Conservation (phyloP, 2,329 filamentous ascomycete species). For the Dactylonectria macrodidyma region DNA sequence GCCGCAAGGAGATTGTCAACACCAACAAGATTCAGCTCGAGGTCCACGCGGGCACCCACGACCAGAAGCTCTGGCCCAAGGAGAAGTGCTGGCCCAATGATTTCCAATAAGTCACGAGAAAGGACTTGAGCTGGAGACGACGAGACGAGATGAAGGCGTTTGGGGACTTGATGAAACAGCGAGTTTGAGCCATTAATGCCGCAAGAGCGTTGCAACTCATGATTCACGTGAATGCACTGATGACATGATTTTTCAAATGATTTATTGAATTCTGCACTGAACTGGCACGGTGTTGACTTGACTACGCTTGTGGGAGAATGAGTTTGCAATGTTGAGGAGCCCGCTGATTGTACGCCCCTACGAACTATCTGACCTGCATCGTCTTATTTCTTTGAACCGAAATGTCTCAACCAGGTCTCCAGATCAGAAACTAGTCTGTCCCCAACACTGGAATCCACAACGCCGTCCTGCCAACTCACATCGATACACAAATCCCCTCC, state of each 20-base stretch:
- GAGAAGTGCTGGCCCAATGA: conserved; percentile 72
- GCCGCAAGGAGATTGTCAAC: conserved; percentile 66
- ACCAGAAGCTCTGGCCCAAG: conserved; percentile 66
- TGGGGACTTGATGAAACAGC: not conserved
- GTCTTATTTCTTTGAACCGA: not conserved
- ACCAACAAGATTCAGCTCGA: conserved; percentile 66
- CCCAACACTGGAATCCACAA: not conserved
- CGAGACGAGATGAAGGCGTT: not conserved
- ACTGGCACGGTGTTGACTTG: too few species aligned
- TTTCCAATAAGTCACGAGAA: conserved; percentile 47
- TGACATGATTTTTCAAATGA: too few species aligned
- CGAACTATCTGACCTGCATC: too few species aligned
- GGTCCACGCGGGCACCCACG: conserved; percentile 67
- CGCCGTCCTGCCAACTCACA: not conserved
- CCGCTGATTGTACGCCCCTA: too few species aligned
- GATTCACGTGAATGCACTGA: too few species aligned
- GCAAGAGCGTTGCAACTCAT: too few species aligned
- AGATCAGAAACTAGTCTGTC: not conserved
- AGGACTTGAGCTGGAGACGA: not conserved
- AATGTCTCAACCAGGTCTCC: not conserved
- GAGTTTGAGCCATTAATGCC: not conserved
- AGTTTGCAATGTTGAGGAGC: too few species aligned
- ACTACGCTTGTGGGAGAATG: too few species aligned
- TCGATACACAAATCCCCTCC: not conserved
- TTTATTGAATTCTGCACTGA: too few species aligned